These are phyloP conservation scores for Gardenia jasminoides DNA, from an alignment of 257 asterid genomes.

Conservation along the genomic window DNA sequence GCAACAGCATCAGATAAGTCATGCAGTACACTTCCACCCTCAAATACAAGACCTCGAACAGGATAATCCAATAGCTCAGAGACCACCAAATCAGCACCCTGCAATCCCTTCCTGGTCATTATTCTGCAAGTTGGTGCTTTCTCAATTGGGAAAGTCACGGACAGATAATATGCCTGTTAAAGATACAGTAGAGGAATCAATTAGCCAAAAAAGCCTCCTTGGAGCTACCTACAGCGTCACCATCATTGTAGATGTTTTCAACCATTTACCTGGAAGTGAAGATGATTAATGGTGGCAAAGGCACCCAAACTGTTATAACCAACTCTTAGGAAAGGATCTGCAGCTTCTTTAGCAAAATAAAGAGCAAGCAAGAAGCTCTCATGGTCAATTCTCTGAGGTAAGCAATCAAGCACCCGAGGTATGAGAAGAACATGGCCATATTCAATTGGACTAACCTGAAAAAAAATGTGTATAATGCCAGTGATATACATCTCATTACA, in stretches of 20 bases:
- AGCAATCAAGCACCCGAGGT: constrained; percentile 61
- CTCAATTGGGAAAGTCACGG: constrained; percentile 67
- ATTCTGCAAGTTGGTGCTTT: constrained; percentile 48
- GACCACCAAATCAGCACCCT: constrained; percentile 29
- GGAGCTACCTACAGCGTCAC: background rate
- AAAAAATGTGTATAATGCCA: constrained; percentile 10
- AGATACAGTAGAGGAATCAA: background rate
- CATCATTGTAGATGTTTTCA: background rate
- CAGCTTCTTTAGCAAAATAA: constrained; percentile 53
- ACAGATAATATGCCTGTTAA: constrained; percentile 63
- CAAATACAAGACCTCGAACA: constrained; percentile 58
- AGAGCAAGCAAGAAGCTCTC: constrained; percentile 60
- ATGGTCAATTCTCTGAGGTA: constrained; percentile 56
- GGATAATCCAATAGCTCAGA: constrained; percentile 64
- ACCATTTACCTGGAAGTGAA: constrained; percentile 68
- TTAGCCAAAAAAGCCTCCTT: background rate
- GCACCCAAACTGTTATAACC: constrained; percentile 65
- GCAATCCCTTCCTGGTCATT: constrained; percentile 36
- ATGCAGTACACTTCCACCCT: constrained; percentile 42
- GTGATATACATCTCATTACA: constrained; percentile 9
- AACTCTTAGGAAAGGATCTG: constrained; percentile 17
- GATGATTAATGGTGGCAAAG: constrained; percentile 82
- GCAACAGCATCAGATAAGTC: constrained; percentile 55
- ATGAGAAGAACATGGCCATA: constrained; percentile 79
- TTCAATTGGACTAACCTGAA: constrained; percentile 85